These are phyloP conservation scores for Fusarium agapanthi DNA, from an alignment of 2,329 filamentous ascomycete genomes.

Conservation along the genomic window DNA sequence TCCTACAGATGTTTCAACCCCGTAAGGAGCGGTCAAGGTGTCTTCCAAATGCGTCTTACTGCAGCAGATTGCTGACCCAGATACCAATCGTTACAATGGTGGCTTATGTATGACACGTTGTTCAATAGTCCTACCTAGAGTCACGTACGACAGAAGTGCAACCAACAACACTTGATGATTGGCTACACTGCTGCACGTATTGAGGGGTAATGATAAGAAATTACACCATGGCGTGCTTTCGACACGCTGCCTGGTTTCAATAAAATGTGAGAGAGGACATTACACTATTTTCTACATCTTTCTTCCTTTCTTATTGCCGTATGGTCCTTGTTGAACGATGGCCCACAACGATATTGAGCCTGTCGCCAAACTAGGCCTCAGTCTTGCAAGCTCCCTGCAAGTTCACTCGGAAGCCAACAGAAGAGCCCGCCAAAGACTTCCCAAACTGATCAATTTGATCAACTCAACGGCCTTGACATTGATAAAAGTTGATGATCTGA, in stretches of 20 bases:
- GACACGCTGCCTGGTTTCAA: neutral
- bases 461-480: neutral
- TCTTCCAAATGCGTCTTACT: neutral
- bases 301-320: accelerated
- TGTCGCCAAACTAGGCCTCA: neutral
- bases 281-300: accelerated
- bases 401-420: neutral
- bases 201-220: neutral
- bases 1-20: neutral
- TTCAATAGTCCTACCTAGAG: neutral
- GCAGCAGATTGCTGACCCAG: neutral
- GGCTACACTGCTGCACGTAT: neutral
- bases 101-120: neutral
- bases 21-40: neutral
- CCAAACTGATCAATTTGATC: neutral
- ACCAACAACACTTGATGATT: neutral
- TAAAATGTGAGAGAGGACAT: neutral
- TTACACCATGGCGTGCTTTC: accelerated
- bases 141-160: neutral
- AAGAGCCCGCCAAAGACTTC: neutral
- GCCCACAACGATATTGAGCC: neutral
- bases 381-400: neutral
- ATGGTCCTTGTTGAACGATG: neutral
- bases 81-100: neutral
- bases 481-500: accelerated